Conservation (phyloP, 2,329 filamentous ascomycete genomes). For the Trichoderma sp. region DNA sequence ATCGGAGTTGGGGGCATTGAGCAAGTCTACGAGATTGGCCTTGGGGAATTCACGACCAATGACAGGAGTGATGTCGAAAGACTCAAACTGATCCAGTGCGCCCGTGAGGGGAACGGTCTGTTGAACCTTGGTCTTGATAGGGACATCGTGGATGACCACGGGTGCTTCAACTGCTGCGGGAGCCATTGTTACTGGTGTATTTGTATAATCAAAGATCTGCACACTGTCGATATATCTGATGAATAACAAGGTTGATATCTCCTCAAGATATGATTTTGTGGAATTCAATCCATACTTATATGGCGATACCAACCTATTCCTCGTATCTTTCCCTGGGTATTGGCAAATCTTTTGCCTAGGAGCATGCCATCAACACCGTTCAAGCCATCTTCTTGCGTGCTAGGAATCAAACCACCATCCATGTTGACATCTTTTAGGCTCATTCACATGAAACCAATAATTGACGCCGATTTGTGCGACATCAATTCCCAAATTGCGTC, state of each 20-base stretch:
- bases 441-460: not conserved
- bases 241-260: not conserved
- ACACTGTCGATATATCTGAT: not conserved
- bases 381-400: not conserved
- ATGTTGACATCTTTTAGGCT: not conserved
- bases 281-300: not conserved
- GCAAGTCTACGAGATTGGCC: conserved; percentile 58
- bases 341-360: not conserved
- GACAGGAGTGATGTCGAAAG: conserved; percentile 58
- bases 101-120: conserved; percentile 46
- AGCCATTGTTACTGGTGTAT: conserved; percentile 17
- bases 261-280: not conserved
- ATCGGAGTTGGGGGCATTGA: conserved; percentile 61
- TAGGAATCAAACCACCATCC: not conserved
- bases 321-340: not conserved
- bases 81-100: conserved; percentile 50
- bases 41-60: conserved; percentile 63
- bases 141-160: conserved; percentile 8
- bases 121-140: conserved; percentile 16
- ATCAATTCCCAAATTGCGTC: conserved; percentile 15
- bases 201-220: not conserved
- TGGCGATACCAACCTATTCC: not conserved
- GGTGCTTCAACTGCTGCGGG: conserved; percentile 20
- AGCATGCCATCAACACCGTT: not conserved
- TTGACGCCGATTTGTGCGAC: conserved; percentile 10